phyloP scores from a whole-genome alignment of 225 moss, liverwort and hornwort species.

The Neckera pumila region DNA sequence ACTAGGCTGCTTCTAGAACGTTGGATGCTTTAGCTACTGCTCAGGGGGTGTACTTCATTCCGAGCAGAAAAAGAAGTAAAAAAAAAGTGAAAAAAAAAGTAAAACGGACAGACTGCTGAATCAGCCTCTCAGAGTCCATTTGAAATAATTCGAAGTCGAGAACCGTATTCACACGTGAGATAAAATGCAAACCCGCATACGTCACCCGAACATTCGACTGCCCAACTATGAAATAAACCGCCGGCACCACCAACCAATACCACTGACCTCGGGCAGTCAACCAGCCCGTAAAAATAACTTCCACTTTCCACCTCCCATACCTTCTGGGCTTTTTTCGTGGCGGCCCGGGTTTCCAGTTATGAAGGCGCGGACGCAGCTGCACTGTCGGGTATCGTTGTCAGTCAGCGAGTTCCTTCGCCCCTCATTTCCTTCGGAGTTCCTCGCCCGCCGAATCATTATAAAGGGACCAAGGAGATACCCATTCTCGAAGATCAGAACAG shows the following conservation, averaged over 20 bases:
- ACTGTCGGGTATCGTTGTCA: not conserved
- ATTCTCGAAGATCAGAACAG: not conserved
- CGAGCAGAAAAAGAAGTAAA: not conserved
- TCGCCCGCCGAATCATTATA: not conserved
- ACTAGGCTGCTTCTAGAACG: not conserved
- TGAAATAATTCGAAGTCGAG: not conserved
- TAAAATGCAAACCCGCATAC: not conserved
- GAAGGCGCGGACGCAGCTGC: slow-evolving; percentile 3
- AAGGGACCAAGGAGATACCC: not conserved
- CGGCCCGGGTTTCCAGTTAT: not conserved
- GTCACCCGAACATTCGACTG: not conserved
- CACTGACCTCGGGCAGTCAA: not conserved
- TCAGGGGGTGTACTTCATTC: not conserved
- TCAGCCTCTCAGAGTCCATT: not conserved
- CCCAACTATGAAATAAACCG: not conserved
- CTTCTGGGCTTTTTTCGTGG: not conserved
- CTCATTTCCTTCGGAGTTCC: not conserved
- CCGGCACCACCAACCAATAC: not conserved
- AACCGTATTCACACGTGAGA: not conserved
- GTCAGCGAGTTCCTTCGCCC: not conserved
- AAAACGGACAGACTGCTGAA: not conserved
- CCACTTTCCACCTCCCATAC: not conserved
- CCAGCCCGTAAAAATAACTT: not conserved
- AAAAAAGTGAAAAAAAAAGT: no score
- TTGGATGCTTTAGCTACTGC: not conserved